Evolutionary conservation across 1,139 yeast species (phyloP).

Genomic region (Yamadazyma friedrichii): DNA sequence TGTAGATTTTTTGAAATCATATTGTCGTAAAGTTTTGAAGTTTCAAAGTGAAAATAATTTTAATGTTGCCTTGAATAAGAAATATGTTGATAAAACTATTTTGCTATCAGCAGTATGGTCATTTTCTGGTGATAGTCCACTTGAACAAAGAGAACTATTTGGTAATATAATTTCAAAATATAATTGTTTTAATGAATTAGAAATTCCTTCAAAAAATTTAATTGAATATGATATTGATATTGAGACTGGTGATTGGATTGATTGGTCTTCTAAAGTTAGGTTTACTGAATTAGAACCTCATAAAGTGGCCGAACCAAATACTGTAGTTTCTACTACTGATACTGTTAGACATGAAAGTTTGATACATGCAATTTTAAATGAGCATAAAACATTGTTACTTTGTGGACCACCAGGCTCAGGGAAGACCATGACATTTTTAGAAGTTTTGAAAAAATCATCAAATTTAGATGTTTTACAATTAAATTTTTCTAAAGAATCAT

Average conservation of each 20-base stretch:
- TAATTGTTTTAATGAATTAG: slow-evolving; percentile 17
- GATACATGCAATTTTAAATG: slow-evolving; percentile 55
- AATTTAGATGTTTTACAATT: slow-evolving; percentile 63
- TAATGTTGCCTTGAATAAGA: slow-evolving; percentile 8
- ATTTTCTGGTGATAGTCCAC: slow-evolving; percentile 59
- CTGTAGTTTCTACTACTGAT: slow-evolving; percentile 78
- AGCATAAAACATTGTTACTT: slow-evolving; percentile 62
- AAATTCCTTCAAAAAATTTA: slow-evolving; percentile 11
- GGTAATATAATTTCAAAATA: slow-evolving; percentile 26
- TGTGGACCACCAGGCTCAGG: slow-evolving; percentile 99
- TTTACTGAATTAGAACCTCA: slow-evolving; percentile 57
- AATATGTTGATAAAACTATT: slow-evolving; percentile 37
- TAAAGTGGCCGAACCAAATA: slow-evolving; percentile 59
- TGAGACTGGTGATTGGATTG: slow-evolving; percentile 49
- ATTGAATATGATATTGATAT: slow-evolving; percentile 48
- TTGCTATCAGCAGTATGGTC: slow-evolving; percentile 62
- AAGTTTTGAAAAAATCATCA: slow-evolving; percentile 60
- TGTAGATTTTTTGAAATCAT: slow-evolving; percentile 25
- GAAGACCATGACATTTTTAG: slow-evolving; percentile 85
- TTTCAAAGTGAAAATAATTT: slow-evolving; percentile 12
- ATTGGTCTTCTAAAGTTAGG: slow-evolving; percentile 47
- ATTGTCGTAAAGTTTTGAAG: slow-evolving; percentile 19
- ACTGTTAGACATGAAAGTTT: slow-evolving; percentile 67
- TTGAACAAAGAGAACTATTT: slow-evolving; percentile 40
- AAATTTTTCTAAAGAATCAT: slow-evolving; percentile 83